Base-by-base conservation (phyloP, 2,329 filamentous ascomycete genomes). In the Beauveria brongniartii region DNA sequence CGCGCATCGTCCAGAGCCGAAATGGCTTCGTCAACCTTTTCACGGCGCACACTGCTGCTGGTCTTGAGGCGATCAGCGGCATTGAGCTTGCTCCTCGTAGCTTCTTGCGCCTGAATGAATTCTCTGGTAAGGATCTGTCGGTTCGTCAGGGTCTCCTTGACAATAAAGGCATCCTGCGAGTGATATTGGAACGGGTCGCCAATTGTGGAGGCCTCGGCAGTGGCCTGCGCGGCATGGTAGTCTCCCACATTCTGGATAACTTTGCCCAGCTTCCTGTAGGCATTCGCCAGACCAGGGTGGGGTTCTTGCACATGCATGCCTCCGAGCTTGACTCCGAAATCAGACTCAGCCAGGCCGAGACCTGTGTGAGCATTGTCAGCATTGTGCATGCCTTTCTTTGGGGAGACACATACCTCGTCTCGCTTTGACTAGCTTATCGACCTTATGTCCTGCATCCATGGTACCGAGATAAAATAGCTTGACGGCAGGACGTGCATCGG, bases 11-110 rank as follows among this genome's bases (percentile, higher is more conserved):
- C 92, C 5, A 97, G 82, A 5, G 91, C 84, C 20, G 86, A 82
- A 69, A 99, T 95, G n/a, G 94, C 94, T 75, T 99, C 94, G 72
- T 99, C 94, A 30, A 97, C 94, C 77, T 97, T 99, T 71, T 99
- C 94, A 41, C 89, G 84, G 64, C 91, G 89, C 41, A 99, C 92
- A 62, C 87, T 94, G 18, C 90, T 89, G 72, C 87, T 91, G 20
- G 88, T 86, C 71, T 95, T 96, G 63, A 99, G 82, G 50, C 94
- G 86, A 73, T 97, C 92, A 1, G 92, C 92, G 1, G 92, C 91
- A 64, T 87, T 86, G 44, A 94, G 84, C 73, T 92, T 94, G 74
- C 85, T 90, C 64, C 90, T 86, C 1, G 92, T 92, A 24, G 80
- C 81, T 71, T 96, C 90, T 72, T 97, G 92, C 1, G 94, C 92